Conservation (phyloP, 1,284 basidiomycete genomes). For the Microstroma glucosiphilum region DNA sequence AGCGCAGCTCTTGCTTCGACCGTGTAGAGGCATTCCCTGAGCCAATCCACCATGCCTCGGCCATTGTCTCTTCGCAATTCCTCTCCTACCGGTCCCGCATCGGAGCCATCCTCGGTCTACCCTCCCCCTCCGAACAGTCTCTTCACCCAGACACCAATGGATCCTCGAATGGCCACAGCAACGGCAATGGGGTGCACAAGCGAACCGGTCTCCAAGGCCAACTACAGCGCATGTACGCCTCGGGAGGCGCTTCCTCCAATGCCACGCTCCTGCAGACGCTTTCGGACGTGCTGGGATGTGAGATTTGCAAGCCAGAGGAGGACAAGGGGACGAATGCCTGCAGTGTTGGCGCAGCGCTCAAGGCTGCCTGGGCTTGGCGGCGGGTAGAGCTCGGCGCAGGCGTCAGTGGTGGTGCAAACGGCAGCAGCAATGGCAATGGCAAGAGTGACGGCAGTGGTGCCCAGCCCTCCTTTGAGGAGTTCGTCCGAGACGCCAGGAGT, state of each 20-base stretch:
- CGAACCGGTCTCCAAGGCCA: background rate
- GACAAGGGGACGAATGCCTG: conserved; percentile 31
- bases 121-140: background rate
- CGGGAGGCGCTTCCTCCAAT: conserved; percentile 75
- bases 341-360: conserved; percentile 45
- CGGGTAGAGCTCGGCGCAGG: background rate
- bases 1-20: no score
- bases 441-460: no score
- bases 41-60: conserved; percentile 60
- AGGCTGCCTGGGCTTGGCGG: conserved; percentile 40
- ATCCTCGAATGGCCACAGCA: background rate
- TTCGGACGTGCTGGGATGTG: conserved; percentile 65
- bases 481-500: background rate
- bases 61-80: conserved; percentile 78
- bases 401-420: background rate
- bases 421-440: no score
- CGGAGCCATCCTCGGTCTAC: conserved; percentile 55
- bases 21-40: no score
- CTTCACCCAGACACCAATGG: background rate
- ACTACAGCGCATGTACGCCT: conserved; percentile 66
- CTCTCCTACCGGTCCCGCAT: conserved; percentile 69
- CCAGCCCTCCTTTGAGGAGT: conserved; percentile 3
- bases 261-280: conserved; percentile 66
- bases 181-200: background rate
- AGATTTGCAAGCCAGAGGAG: conserved; percentile 34